Evolutionary conservation across 148 eudicot species (phyloP).

Genomic region (Diospyros kaki): DNA sequence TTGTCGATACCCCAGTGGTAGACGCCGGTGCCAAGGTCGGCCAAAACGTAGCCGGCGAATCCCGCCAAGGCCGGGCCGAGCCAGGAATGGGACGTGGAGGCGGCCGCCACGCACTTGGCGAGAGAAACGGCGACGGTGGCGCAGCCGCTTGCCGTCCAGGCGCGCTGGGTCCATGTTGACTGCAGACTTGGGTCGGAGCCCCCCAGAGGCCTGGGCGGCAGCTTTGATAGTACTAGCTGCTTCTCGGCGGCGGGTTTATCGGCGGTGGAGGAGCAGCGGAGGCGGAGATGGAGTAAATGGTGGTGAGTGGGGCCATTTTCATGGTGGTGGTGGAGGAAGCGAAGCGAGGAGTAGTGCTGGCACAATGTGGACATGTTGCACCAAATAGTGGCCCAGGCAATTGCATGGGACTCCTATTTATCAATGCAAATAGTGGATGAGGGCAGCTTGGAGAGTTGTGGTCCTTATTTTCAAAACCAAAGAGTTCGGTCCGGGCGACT

Average conservation of each 20-base stretch:
- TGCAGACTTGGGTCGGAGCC: slow-evolving; percentile 44
- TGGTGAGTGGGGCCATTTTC: too few relatives aligned
- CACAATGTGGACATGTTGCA: too few relatives aligned
- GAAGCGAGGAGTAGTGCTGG: too few relatives aligned
- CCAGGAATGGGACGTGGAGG: slow-evolving; percentile 44
- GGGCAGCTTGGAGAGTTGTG: too few relatives aligned
- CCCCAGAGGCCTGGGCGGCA: slow-evolving; percentile 9
- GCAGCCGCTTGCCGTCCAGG: slow-evolving; percentile 75
- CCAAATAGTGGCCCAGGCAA: too few relatives aligned
- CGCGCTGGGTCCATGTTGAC: slow-evolving; percentile 76
- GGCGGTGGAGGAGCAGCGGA: slow-evolving; percentile 14
- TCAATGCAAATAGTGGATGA: too few relatives aligned
- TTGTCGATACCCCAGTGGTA: slow-evolving; percentile 96
- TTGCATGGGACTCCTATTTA: too few relatives aligned
- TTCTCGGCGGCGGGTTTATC: slow-evolving; percentile 12
- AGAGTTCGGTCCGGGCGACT: too few relatives aligned
- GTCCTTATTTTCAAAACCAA: too few relatives aligned
- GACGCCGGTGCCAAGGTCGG: slow-evolving; percentile 86
- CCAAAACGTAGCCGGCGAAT: slow-evolving; percentile 57
- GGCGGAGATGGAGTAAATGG: neutral
- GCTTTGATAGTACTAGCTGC: slow-evolving; percentile 12
- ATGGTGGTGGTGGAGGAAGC: too few relatives aligned
- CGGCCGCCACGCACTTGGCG: slow-evolving; percentile 33
- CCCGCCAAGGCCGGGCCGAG: slow-evolving; percentile 55
- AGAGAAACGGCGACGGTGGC: slow-evolving; percentile 56